Base-by-base conservation (phyloP, 2,329 filamentous ascomycete genomes). In the Cladosporium halotolerans region DNA sequence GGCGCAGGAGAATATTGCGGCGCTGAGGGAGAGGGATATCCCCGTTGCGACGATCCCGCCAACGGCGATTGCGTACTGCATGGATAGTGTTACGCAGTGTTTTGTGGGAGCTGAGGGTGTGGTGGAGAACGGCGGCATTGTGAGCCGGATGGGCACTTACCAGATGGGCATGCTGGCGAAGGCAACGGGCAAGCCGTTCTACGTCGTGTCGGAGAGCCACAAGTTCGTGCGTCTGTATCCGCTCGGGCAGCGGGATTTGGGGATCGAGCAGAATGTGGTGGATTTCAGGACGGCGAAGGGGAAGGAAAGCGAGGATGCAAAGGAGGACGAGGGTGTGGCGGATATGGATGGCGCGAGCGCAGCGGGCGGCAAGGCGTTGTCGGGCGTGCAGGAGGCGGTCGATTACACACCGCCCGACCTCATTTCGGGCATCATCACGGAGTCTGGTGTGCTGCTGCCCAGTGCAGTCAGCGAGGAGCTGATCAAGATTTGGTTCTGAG, bases 221-320 rank as follows among this genome's bases (percentile, higher is more conserved):
- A 99, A 99, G 73, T 96, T 99, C 67, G 89, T 95, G 43, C 81
- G 90, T 63, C 79, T 93, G 52, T 93, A 91, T 63, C 89, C 92
- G 1, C 74, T 93, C 18, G 83, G 85, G 58, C 89, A 96, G 71
- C 82, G 85, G 55, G 88, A 93, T 66, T 74, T 95, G 55, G 88
- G 88, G 0, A 83, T 95, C 60, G 80, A 86, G 66, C 89, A 96
- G 70, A 79, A 82, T 33, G 79, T 95, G 11, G 77, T 93, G 55
- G 82, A 88, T 45, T 95, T 93, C 68, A 78, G 77, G 62, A 82
- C 81, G 4, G 74, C 77, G 10, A 68, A 70, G 19, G 62, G 64
- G 9, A 52, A 61, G 43, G 36, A 63, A 28, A 48, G 55, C 6
- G 55, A 46, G 44, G 47, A 56, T 1, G 50, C 56, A 11, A 45